A percentile compares a stretch with the other conserved stretches of the same genome.
phyloP scores from a whole-genome alignment of 306 rosid species.

The Quercus glauca region DNA sequence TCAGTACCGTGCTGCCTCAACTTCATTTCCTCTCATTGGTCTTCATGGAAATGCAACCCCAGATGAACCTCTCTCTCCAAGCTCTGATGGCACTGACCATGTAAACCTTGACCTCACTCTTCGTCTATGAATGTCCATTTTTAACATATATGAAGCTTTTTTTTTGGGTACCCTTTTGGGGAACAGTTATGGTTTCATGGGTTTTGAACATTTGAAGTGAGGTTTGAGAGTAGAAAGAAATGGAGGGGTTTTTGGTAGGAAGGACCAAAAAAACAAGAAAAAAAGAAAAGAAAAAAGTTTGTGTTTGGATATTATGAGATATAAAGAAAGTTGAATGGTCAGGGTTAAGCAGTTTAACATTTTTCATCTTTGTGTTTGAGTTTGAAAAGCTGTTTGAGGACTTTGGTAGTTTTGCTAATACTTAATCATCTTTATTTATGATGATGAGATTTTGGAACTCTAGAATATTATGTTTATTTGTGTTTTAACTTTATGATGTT shows the following conservation, averaged over 20 bases:
- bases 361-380: not conserved
- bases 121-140: constrained; percentile 34
- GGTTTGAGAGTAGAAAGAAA: not conserved
- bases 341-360: not conserved
- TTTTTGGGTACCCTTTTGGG: not conserved
- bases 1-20: not conserved
- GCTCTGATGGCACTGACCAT: constrained; percentile 18
- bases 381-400: not conserved
- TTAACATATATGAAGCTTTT: not conserved
- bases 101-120: constrained; percentile 56
- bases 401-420: not conserved
- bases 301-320: not conserved
- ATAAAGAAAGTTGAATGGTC: not conserved
- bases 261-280: not conserved
- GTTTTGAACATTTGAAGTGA: not conserved
- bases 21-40: constrained; percentile 4
- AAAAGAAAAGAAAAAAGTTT: not conserved
- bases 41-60: constrained; percentile 10
- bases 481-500: not conserved
- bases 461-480: constrained; percentile 3
- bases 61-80: constrained; percentile 18
- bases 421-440: not conserved
- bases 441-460: constrained; percentile 1
- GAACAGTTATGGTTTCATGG: not conserved
- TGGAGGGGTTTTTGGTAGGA: not conserved